These are phyloP conservation scores for Neohortaea acidophila DNA, from an alignment of 495 filamentous ascomycete species.

Conservation along the genomic window DNA sequence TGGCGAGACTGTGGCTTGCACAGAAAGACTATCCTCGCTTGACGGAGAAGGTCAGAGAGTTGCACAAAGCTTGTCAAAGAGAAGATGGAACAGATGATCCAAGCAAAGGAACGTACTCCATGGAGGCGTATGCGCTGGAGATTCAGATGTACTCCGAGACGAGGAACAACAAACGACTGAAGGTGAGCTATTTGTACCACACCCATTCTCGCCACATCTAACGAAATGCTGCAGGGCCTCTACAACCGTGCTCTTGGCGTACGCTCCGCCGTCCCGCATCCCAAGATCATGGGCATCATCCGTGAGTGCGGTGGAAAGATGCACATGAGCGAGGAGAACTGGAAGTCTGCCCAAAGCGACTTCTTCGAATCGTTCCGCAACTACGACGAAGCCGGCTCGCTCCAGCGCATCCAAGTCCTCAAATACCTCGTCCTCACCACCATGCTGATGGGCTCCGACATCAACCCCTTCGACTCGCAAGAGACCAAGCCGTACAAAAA, in stretches of 20 bases:
- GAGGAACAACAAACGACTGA: slow-evolving; percentile 92
- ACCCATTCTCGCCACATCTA: slow-evolving; percentile 6
- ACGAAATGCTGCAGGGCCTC: slow-evolving; percentile 37
- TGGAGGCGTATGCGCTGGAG: slow-evolving; percentile 92
- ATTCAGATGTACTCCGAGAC: slow-evolving; percentile 98
- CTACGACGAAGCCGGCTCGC: slow-evolving; percentile 92
- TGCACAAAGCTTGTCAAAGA: slow-evolving; percentile 78
- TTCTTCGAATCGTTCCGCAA: slow-evolving; percentile 99
- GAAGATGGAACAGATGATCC: slow-evolving; percentile 85
- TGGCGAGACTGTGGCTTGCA: slow-evolving; percentile 79
- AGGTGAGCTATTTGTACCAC: slow-evolving; percentile 30
- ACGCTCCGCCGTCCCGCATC: slow-evolving; percentile 87
- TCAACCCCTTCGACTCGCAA: slow-evolving; percentile 97
- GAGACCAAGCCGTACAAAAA: slow-evolving; percentile 99
- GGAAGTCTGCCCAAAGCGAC: slow-evolving; percentile 91
- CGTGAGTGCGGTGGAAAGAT: slow-evolving; percentile 98
- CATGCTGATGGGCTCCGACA: slow-evolving; percentile 98
- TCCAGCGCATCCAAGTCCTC: slow-evolving; percentile 91
- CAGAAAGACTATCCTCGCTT: slow-evolving; percentile 74
- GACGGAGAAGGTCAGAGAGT: slow-evolving; percentile 67
- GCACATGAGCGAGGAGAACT: slow-evolving; percentile 99
- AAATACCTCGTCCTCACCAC: slow-evolving; percentile 93
- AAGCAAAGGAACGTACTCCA: slow-evolving; percentile 87
- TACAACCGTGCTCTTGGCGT: slow-evolving; percentile 85
- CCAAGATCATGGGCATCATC: slow-evolving; percentile 98